phyloP scores from a whole-genome alignment of 2,329 filamentous ascomycete species.

The Zasmidium cellare region DNA sequence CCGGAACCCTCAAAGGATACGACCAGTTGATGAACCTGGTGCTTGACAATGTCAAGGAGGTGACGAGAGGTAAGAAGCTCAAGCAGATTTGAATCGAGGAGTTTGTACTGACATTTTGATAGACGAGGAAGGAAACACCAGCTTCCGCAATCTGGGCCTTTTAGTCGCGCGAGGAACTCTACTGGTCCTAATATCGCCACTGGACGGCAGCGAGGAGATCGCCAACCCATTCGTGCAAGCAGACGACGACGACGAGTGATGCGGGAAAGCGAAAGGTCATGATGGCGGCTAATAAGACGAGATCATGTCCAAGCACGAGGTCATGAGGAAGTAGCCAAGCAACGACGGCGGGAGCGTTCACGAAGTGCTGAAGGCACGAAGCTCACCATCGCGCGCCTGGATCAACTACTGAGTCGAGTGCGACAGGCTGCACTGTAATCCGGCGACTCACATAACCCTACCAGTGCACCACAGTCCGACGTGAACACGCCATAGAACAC shows the following conservation, averaged over 20 bases:
- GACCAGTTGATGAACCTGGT: constrained; percentile 98
- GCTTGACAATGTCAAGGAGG: constrained; percentile 88
- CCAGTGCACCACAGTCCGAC: no score
- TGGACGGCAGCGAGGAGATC: constrained; percentile 94
- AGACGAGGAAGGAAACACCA: constrained; percentile 94
- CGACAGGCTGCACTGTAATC: no score
- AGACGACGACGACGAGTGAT: constrained; percentile 53
- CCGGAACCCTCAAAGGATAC: constrained; percentile 88
- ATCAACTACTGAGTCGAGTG: no score
- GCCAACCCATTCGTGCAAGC: constrained; percentile 84
- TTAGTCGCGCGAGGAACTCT: constrained; percentile 90
- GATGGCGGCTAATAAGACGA: no score
- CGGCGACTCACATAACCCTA: no score
- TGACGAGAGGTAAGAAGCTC: constrained; percentile 69
- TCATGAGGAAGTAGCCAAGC: no score
- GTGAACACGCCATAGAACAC: no score
- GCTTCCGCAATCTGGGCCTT: constrained; percentile 75
- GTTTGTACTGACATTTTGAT: background rate
- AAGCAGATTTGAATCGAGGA: background rate
- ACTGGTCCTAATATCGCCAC: constrained; percentile 86
- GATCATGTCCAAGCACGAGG: no score
- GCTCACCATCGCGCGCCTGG: no score
- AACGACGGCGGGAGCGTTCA: no score
- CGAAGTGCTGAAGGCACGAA: no score
- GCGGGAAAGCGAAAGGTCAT: background rate